Conservation (phyloP, 192 early-diverging fungal genomes). For the Coemansia sp. region DNA sequence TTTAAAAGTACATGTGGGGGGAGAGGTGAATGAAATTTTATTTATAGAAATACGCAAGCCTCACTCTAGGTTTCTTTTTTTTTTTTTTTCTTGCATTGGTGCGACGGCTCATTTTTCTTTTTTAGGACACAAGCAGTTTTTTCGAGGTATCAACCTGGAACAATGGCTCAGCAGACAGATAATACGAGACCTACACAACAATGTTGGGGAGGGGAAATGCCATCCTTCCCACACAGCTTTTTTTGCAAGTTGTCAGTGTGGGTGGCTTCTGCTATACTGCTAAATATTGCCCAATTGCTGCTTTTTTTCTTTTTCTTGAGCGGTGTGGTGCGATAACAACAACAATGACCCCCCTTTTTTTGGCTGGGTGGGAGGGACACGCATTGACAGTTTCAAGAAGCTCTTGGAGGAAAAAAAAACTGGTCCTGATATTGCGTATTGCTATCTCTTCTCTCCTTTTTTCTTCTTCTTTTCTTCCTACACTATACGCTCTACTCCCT, state of each 20-base stretch:
- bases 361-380: neutral
- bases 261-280: neutral
- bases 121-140: neutral
- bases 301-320: neutral
- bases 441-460: slow-evolving; percentile 15
- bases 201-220: neutral
- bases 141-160: neutral
- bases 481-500: neutral
- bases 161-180: slow-evolving; percentile 10
- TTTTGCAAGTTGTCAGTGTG: neutral
- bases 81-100: neutral
- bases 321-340: slow-evolving; percentile 6
- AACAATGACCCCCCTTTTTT: neutral
- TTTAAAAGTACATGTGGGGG: neutral
- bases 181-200: neutral
- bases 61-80: neutral
- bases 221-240: neutral
- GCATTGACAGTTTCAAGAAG: slow-evolving; percentile 1
- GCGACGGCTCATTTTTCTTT: neutral
- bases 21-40: neutral
- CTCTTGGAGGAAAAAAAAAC: neutral
- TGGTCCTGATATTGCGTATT: neutral
- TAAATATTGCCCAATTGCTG: neutral
- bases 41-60: slow-evolving; percentile 9
- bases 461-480: neutral